These are phyloP conservation scores for Fabrea salina DNA, from an alignment of 169 alveolate species.

Conservation along the genomic window DNA sequence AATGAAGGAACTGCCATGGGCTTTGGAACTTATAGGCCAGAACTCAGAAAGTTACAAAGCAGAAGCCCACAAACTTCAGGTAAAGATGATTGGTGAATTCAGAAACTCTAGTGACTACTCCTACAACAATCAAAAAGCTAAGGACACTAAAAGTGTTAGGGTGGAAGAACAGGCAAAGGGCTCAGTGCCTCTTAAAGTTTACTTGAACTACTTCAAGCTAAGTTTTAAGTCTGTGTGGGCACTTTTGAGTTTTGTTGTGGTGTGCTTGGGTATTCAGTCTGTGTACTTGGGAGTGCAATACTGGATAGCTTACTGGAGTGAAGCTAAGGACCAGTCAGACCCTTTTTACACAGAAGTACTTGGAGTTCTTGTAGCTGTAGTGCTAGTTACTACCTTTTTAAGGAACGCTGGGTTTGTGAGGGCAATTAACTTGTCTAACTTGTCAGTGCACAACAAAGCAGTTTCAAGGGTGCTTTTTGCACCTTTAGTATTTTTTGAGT, in stretches of 20 bases:
- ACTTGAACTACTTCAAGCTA: not conserved
- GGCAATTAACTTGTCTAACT: not conserved
- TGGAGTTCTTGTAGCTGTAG: not conserved
- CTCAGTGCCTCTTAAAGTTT: not conserved
- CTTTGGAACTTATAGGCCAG: constrained; percentile 41
- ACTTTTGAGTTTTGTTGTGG: not conserved
- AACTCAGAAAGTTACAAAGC: not conserved
- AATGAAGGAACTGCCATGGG: constrained; percentile 38
- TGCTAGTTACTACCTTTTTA: not conserved
- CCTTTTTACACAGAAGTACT: not conserved
- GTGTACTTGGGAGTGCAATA: not conserved
- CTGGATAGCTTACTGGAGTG: not conserved
- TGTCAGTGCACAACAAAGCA: constrained; percentile 11
- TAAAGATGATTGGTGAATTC: not conserved
- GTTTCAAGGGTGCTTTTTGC: not conserved
- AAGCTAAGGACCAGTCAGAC: not conserved
- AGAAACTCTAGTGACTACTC: not conserved
- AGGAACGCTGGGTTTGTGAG: not conserved
- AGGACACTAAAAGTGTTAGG: not conserved
- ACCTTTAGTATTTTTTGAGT: constrained; percentile 56
- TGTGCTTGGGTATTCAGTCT: not conserved
- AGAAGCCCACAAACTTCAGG: not conserved
- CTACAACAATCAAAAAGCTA: not conserved
- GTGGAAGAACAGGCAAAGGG: not conserved
- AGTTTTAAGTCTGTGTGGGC: not conserved